Conservation (phyloP, 345 rosid species). For the Mangifera indica region DNA sequence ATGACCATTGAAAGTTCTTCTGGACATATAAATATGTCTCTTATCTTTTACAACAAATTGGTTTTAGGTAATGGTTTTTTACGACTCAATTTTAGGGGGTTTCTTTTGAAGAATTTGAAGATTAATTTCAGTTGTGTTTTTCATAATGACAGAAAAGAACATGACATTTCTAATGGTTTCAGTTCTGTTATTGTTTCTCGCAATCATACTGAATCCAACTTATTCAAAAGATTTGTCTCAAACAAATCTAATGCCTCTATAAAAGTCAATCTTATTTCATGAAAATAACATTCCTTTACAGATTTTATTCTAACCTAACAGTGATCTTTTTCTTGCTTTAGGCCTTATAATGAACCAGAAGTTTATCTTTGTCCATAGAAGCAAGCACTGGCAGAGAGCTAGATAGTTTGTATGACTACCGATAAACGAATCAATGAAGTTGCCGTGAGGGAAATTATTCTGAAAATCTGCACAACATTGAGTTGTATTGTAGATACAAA, state of each 20-base stretch:
- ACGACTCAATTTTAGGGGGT: not conserved
- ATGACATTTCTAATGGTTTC: not conserved
- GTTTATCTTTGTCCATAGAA: not conserved
- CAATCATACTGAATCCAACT: not conserved
- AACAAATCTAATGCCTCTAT: slow-evolving; percentile 5
- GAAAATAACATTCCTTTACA: not conserved
- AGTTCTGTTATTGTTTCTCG: not conserved
- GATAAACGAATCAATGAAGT: not conserved
- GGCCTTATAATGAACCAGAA: not conserved
- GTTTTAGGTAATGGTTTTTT: no score
- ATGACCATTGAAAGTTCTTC: not conserved
- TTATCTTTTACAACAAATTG: not conserved
- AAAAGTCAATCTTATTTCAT: not conserved
- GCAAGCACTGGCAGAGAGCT: not conserved
- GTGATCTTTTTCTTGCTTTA: not conserved
- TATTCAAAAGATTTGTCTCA: not conserved
- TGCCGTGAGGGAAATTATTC: not conserved
- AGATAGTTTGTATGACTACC: not conserved
- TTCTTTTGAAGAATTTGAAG: not conserved
- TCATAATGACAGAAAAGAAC: not conserved
- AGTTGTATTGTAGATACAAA: not conserved
- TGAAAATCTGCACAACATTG: not conserved
- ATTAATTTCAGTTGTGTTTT: not conserved
- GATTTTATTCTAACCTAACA: not conserved
- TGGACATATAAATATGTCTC: not conserved